phyloP scores from a whole-genome alignment of 1,284 basidiomycete species.

The Neolentinus lepideus region DNA sequence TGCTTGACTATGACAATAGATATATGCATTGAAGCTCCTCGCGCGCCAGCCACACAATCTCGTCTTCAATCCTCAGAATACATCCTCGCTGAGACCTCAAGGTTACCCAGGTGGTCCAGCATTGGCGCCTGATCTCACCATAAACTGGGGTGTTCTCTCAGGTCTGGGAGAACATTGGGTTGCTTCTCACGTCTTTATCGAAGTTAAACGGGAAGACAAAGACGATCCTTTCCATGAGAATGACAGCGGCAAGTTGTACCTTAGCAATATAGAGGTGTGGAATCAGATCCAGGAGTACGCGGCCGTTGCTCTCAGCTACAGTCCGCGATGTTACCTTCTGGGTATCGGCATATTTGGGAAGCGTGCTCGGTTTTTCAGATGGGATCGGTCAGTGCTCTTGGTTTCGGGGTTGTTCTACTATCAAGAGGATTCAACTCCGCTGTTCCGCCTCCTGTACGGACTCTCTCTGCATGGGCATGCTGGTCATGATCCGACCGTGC shows the following conservation, averaged over 20 bases:
- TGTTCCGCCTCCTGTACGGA: neutral
- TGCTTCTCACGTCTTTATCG: neutral
- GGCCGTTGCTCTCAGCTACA: neutral
- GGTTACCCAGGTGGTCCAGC: neutral
- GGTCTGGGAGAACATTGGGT: neutral
- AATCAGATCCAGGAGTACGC: neutral
- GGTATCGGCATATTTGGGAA: neutral
- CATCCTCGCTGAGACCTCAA: neutral
- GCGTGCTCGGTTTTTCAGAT: neutral
- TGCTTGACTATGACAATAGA: no score
- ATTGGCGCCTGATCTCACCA: neutral
- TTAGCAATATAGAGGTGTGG: neutral
- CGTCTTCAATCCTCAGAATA: neutral
- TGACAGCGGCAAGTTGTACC: neutral
- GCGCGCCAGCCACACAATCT: neutral
- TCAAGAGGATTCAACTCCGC: neutral
- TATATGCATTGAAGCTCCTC: no score
- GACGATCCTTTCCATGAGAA: neutral
- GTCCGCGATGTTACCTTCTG: neutral
- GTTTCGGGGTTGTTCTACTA: neutral
- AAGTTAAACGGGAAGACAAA: neutral
- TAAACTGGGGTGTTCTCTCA: neutral
- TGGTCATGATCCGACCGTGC: neutral
- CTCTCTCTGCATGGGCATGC: neutral
- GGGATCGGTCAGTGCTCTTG: neutral